Percentiles rank a stretch among this genome's conserved stretches.
phyloP scores from a whole-genome alignment of 2,329 filamentous ascomycete species.

The Neospermospora avenae region DNA sequence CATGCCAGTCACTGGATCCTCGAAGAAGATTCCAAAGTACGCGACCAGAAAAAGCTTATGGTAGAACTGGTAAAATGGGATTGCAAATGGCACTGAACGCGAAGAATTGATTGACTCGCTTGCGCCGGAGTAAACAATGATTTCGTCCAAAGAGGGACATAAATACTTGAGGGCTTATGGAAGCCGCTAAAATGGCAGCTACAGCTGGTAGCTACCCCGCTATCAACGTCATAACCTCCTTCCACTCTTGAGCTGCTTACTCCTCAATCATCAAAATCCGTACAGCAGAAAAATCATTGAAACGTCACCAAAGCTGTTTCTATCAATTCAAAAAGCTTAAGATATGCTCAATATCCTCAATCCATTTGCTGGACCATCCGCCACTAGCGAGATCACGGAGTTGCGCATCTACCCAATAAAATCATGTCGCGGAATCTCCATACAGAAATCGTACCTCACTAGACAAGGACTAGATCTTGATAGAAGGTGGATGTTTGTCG shows the following conservation, averaged over 20 bases:
- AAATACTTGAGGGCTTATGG: not conserved
- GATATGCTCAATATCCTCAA: conserved; percentile 16
- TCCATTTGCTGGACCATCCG: conserved; percentile 15
- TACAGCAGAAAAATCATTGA: not conserved
- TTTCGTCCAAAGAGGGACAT: not conserved
- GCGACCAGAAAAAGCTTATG: too few species aligned
- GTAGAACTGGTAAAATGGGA: too few species aligned
- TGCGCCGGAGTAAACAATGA: not conserved
- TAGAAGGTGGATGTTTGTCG: conserved; percentile 64
- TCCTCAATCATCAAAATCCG: not conserved
- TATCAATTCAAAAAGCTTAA: not conserved
- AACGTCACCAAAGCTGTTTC: not conserved
- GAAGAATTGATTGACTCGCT: too few species aligned
- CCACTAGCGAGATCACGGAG: conserved; percentile 20
- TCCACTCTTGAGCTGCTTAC: not conserved
- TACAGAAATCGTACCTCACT: conserved; percentile 49
- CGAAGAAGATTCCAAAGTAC: too few species aligned
- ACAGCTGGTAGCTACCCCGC: too few species aligned
- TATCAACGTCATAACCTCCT: not conserved
- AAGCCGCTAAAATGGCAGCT: not conserved
- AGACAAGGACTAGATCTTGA: conserved; percentile 59
- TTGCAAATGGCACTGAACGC: too few species aligned
- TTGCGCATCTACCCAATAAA: conserved; percentile 63
- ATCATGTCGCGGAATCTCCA: conserved; percentile 59
- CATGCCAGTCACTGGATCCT: too few species aligned